Conservation (phyloP, 75 land plant species). For the Picea glauca region DNA sequence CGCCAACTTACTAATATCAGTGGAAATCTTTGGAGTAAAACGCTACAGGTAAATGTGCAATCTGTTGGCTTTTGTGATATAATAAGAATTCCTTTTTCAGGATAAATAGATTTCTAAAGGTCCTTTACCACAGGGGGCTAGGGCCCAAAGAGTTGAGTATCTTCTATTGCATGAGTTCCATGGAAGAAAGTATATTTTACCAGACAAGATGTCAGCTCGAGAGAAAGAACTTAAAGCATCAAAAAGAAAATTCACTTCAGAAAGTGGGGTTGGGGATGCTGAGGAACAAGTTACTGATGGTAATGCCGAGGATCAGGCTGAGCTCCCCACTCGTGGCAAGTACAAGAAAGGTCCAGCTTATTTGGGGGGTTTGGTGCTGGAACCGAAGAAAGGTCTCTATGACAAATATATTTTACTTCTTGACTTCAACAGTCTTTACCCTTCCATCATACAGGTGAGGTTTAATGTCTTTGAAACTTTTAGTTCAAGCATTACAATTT, state of each 20-base stretch:
- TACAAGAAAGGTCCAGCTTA: conserved; percentile 88
- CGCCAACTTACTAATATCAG: conserved; percentile 95
- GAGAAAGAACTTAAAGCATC: conserved; percentile 44
- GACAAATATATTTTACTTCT: conserved; percentile 94
- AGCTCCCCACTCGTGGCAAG: conserved; percentile 31
- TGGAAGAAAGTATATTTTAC: conserved; percentile 82
- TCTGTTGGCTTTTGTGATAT: neutral
- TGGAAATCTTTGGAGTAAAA: conserved; percentile 98
- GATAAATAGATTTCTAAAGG: neutral
- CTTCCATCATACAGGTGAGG: conserved; percentile 95
- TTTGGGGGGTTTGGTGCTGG: conserved; percentile 89
- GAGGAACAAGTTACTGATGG: conserved; percentile 21
- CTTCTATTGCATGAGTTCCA: conserved; percentile 93
- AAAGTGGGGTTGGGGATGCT: conserved; percentile 15
- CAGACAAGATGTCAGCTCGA: conserved; percentile 72
- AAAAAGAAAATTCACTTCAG: conserved; percentile 43
- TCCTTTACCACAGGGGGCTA: conserved; percentile 63
- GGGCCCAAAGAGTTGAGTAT: conserved; percentile 98
- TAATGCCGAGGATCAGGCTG: conserved; percentile 37
- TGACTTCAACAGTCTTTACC: conserved; percentile 99
- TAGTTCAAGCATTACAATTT: neutral
- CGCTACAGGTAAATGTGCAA: conserved; percentile 70
- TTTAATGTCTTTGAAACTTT: neutral
- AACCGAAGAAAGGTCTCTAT: conserved; percentile 97
- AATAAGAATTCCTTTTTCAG: neutral